A percentile compares a stretch with the other conserved stretches of the same genome.
Evolutionary conservation across 202 grass and related monocot species (phyloP).

Genomic region (Schoenoplectus triqueter): DNA sequence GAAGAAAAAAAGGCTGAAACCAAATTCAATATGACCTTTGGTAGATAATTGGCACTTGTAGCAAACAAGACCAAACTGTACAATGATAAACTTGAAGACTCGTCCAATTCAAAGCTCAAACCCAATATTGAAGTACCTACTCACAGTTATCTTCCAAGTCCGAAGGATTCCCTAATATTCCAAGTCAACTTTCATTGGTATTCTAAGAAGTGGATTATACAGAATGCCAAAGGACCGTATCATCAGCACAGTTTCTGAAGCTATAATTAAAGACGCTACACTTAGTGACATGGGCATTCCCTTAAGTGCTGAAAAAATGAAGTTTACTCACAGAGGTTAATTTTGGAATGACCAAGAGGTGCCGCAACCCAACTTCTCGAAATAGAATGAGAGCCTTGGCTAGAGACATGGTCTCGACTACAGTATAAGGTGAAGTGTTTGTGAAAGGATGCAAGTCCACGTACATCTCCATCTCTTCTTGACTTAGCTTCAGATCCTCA

Average conservation of each 20-base stretch:
- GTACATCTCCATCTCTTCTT: constrained; percentile 92
- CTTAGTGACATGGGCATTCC: neutral
- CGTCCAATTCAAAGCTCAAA: neutral
- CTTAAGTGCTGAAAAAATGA: neutral
- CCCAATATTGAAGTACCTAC: neutral
- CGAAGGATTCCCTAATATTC: neutral
- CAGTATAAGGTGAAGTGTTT: constrained; percentile 94
- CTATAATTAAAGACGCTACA: neutral
- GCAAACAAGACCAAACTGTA: neutral
- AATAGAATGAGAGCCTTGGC: constrained; percentile 95
- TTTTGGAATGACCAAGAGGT: constrained; percentile 93
- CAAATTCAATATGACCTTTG: no score
- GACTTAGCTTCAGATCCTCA: constrained; percentile 63
- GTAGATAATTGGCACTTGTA: neutral
- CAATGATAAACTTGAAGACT: neutral
- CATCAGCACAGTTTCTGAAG: neutral
- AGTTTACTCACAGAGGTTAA: constrained; percentile 55
- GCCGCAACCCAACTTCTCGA: constrained; percentile 87
- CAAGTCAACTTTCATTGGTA: neutral
- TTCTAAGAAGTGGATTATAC: neutral
- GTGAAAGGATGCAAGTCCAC: constrained; percentile 91
- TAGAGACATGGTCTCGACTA: constrained; percentile 95
- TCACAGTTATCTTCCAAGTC: neutral
- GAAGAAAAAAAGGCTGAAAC: no score
- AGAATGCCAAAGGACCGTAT: neutral